Evolutionary conservation across 495 filamentous ascomycete genomes (phyloP).

Genomic region (Annulohypoxylon stygium): DNA sequence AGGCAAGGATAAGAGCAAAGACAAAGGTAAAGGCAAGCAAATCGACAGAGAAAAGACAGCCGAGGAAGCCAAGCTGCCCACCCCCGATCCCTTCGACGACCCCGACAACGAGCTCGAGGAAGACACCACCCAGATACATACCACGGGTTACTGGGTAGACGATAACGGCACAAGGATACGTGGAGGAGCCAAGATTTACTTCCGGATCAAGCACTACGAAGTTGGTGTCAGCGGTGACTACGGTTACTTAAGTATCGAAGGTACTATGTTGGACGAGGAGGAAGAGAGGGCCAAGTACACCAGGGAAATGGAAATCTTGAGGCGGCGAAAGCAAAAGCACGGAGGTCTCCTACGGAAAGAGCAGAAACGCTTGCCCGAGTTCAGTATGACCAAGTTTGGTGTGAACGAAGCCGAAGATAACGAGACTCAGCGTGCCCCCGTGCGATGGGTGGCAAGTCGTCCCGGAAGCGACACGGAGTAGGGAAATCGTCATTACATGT

Average conservation of each 20-base stretch:
- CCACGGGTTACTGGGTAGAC: slow-evolving; percentile 64
- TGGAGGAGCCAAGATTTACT: slow-evolving; percentile 56
- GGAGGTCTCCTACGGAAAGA: slow-evolving; percentile 51
- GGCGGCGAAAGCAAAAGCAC: slow-evolving; percentile 52
- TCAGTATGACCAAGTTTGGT: slow-evolving; percentile 64
- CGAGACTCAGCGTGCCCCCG: slow-evolving; percentile 37
- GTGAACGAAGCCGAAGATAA: slow-evolving; percentile 58
- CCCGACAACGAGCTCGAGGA: slow-evolving; percentile 32
- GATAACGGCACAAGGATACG: slow-evolving; percentile 53
- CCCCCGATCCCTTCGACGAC: slow-evolving; percentile 39
- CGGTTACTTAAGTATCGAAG: slow-evolving; percentile 63
- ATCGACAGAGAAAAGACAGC: slow-evolving; percentile 33
- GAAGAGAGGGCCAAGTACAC: slow-evolving; percentile 54
- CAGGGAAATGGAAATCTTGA: slow-evolving; percentile 55
- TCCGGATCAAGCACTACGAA: slow-evolving; percentile 65
- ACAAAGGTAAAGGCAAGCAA: slow-evolving; percentile 33
- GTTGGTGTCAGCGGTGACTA: slow-evolving; percentile 63
- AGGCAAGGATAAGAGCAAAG: slow-evolving; percentile 35
- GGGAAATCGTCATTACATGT: slow-evolving; percentile 1
- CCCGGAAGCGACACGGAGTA: slow-evolving; percentile 38
- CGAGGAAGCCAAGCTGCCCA: slow-evolving; percentile 39
- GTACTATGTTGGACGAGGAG: slow-evolving; percentile 60
- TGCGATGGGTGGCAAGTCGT: slow-evolving; percentile 31
- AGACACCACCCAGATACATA: slow-evolving; percentile 57
- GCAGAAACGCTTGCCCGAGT: slow-evolving; percentile 58